Conservation (phyloP, 495 filamentous ascomycete genomes). For the Penicillium ochrochloron region DNA sequence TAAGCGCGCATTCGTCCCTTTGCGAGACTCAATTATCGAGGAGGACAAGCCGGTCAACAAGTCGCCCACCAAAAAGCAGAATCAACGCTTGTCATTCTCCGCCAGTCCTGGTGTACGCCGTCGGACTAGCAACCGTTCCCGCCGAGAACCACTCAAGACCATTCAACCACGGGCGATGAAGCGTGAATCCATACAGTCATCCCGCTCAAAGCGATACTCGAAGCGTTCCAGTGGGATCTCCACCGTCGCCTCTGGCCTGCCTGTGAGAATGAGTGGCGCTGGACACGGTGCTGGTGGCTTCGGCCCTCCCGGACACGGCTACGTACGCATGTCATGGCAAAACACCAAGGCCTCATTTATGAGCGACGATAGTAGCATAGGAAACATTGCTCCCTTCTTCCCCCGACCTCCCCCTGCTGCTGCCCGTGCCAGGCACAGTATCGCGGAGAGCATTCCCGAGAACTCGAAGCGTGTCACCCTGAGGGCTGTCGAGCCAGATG, state of each 20-base stretch:
- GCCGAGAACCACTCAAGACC: constrained; percentile 44
- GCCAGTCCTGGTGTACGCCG: constrained; percentile 40
- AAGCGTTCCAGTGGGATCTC: constrained; percentile 52
- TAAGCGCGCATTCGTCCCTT: constrained; percentile 35
- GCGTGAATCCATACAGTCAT: constrained; percentile 47
- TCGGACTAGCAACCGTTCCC: constrained; percentile 37
- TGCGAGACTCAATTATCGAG: constrained; percentile 31
- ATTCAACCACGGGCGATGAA: constrained; percentile 50
- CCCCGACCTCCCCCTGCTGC: constrained; percentile 45
- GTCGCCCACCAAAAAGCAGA: constrained; percentile 31
- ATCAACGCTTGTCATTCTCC: constrained; percentile 39
- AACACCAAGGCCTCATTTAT: constrained; percentile 44
- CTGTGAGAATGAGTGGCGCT: constrained; percentile 49
- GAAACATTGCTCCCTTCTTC: constrained; percentile 44
- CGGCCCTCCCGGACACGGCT: constrained; percentile 49
- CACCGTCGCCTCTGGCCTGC: constrained; percentile 42
- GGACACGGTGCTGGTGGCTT: constrained; percentile 56
- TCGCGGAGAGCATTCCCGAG: constrained; percentile 37
- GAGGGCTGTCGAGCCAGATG: constrained; percentile 41
- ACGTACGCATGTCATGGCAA: constrained; percentile 55
- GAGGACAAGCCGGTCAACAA: constrained; percentile 30
- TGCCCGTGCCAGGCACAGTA: constrained; percentile 35
- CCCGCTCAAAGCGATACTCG: constrained; percentile 47
- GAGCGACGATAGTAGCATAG: constrained; percentile 46
- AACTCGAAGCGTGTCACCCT: constrained; percentile 42